These are phyloP conservation scores for Agroathelia rolfsii DNA, from an alignment of 1,284 basidiomycete species.

Conservation along the genomic window DNA sequence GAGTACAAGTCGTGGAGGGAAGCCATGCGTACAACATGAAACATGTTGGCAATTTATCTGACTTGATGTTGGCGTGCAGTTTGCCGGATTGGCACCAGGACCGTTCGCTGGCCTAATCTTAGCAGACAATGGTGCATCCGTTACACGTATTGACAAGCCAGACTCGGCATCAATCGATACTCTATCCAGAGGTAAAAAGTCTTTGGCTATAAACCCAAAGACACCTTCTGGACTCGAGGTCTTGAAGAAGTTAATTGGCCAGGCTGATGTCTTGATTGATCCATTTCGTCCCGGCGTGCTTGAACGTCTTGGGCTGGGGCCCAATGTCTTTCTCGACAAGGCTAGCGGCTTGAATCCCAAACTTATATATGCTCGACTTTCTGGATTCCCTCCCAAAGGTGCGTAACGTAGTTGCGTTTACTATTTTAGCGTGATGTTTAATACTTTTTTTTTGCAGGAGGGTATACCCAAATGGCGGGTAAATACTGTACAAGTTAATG, in stretches of 20 bases:
- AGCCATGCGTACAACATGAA: no score
- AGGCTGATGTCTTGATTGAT: conserved; percentile 74
- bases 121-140: conserved; percentile 74
- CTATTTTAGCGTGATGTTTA: conserved; percentile 7
- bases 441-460: conserved; percentile 30
- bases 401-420: conserved; percentile 8
- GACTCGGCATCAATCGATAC: conserved; percentile 35
- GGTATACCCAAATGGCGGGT: conserved; percentile 65
- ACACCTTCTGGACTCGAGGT: conserved; percentile 45
- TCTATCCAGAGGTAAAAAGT: conserved; percentile 65
- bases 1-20: no score
- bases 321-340: conserved; percentile 50
- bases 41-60: no score
- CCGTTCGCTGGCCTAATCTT: conserved; percentile 76
- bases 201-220: conserved; percentile 62
- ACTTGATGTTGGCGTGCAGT: no score
- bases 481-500: conserved; percentile 10
- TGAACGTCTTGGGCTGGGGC: conserved; percentile 70
- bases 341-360: conserved; percentile 43
- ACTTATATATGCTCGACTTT: conserved; percentile 57
- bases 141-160: conserved; percentile 66
- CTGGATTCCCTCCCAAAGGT: conserved; percentile 56
- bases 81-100: conserved; percentile 77
- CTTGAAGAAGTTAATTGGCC: conserved; percentile 49
- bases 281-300: conserved; percentile 78